Evolutionary conservation across 176 grass and related monocot species (phyloP).

Genomic region (Oryza nivara): DNA sequence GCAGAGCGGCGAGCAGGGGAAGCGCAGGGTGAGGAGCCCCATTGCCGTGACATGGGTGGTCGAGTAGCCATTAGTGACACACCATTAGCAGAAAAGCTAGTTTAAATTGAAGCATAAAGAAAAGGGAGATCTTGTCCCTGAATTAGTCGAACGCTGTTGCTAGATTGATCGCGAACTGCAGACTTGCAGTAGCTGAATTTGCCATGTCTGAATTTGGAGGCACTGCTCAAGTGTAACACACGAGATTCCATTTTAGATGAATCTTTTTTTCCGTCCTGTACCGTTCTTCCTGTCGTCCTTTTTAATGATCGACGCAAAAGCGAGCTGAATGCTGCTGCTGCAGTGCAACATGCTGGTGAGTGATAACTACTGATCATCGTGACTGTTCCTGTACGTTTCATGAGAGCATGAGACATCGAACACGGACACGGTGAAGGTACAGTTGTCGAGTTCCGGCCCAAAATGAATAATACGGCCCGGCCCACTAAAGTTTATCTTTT

Average conservation of each 20-base stretch:
- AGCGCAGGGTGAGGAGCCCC: constrained; percentile 84
- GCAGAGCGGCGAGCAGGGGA: constrained; percentile 39
- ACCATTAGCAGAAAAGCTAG: not conserved
- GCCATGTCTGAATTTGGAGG: not conserved
- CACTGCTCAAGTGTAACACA: not conserved
- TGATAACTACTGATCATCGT: not conserved
- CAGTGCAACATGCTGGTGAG: not conserved
- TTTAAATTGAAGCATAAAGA: not conserved
- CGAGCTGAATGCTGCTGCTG: not conserved
- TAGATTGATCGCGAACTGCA: no score
- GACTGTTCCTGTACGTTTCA: no score
- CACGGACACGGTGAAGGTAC: not conserved
- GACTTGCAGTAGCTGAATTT: not conserved
- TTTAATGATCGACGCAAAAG: not conserved
- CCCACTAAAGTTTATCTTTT: not conserved
- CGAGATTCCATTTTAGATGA: constrained; percentile 11
- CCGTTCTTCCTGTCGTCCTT: not conserved
- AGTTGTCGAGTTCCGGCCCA: not conserved
- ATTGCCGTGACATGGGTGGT: constrained; percentile 66
- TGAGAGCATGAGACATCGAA: not conserved
- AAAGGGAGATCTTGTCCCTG: constrained; percentile 9
- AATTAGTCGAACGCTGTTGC: not conserved
- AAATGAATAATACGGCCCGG: not conserved
- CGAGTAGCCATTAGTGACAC: constrained; percentile 26
- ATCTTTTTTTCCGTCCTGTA: not conserved